Conservation (phyloP, 2,329 filamentous ascomycete genomes). For the Endoconidiophora polonica region DNA sequence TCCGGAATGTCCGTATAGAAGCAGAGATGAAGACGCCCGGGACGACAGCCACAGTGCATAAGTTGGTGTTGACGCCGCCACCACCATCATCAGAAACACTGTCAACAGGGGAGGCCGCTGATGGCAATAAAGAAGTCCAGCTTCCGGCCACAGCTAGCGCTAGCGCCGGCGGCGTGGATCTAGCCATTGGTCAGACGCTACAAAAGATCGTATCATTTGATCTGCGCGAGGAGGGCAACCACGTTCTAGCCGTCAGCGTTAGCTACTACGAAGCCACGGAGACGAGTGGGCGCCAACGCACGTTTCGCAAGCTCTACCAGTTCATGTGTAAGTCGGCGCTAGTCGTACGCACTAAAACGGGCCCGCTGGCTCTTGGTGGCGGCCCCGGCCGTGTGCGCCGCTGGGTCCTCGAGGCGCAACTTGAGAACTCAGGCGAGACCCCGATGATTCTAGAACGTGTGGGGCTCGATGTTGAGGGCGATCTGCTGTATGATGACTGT, state of each 20-base stretch:
- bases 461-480: constrained; percentile 34
- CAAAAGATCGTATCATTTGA: constrained; percentile 76
- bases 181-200: constrained; percentile 48
- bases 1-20: constrained; percentile 65
- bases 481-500: constrained; percentile 34
- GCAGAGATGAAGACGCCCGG: constrained; percentile 90
- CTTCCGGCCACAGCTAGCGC: constrained; percentile 16
- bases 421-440: constrained; percentile 86
- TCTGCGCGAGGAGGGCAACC: constrained; percentile 83
- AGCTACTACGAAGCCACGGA: constrained; percentile 81
- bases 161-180: constrained; percentile 25
- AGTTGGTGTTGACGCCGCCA: constrained; percentile 42
- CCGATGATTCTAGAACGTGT: constrained; percentile 60
- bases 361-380: constrained; percentile 31
- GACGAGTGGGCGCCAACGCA: constrained; percentile 54
- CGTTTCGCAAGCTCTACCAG: constrained; percentile 90
- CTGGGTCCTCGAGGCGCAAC: constrained; percentile 80
- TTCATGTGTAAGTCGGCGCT: constrained; percentile 85
- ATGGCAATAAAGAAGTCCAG: constrained; percentile 11
- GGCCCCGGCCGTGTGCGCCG: constrained; percentile 20
- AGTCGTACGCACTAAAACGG: constrained; percentile 79
- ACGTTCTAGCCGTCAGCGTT: constrained; percentile 84
- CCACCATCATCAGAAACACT: constrained; percentile 14
- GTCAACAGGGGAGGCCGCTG: constrained; percentile 9
- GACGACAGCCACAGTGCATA: constrained; percentile 36